Percentiles rank a stretch among this genome's conserved stretches.
Evolutionary conservation across 1,139 yeast genomes (phyloP).

Genomic region (Nakaseomyces uthaithaninus): DNA sequence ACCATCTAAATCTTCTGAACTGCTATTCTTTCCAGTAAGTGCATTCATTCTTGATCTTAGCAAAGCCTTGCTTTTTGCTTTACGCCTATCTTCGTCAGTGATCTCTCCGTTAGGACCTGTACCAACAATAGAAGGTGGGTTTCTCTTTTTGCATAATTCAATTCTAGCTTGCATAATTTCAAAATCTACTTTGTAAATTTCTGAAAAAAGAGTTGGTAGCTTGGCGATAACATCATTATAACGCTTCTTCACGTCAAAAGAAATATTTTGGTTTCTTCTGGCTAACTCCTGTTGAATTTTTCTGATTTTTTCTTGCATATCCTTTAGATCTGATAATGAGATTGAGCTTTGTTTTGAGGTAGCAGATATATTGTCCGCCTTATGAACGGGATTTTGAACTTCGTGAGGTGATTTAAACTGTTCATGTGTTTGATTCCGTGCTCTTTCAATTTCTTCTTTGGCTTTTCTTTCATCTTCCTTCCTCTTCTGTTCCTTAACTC

Average conservation of each 20-base stretch:
- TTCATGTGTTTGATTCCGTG: constrained; percentile 13
- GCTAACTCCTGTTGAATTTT: constrained; percentile 22
- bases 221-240: constrained; percentile 48
- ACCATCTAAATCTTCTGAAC: constrained; percentile 33
- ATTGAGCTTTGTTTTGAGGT: constrained; percentile 36
- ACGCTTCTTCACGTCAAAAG: constrained; percentile 22
- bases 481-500: constrained; percentile 29
- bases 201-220: constrained; percentile 60
- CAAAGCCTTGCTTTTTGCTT: constrained; percentile 69
- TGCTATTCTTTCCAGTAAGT: constrained; percentile 63
- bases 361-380: no score
- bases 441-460: constrained; percentile 7
- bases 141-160: constrained; percentile 53
- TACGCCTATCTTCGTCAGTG: constrained; percentile 71
- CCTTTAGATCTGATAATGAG: constrained; percentile 50
- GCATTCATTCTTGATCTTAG: constrained; percentile 85
- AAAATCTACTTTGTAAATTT: constrained; percentile 54
- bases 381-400: no score
- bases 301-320: neutral
- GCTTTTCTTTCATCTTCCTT: constrained; percentile 4
- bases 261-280: constrained; percentile 30
- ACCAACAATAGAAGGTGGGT: constrained; percentile 65
- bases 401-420: no score
- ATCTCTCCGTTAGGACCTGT: constrained; percentile 80
- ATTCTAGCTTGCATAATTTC: constrained; percentile 62